Conservation (phyloP, 352 stramenopile species). For the Pythium myriotylum region DNA sequence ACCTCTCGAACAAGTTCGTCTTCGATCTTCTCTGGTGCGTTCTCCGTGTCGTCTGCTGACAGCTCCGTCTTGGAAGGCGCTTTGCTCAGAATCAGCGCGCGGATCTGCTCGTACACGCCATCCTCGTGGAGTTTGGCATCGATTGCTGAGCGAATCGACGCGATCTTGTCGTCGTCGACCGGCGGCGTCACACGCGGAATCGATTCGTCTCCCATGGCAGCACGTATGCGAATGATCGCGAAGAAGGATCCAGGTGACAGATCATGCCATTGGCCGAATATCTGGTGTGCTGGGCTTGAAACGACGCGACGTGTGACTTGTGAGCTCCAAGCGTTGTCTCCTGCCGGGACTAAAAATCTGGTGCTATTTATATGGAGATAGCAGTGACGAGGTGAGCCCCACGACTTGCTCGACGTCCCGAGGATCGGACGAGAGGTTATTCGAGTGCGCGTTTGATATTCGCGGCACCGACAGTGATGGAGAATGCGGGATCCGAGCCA, state of each 20-base stretch:
- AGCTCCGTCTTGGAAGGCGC: slow-evolving; percentile 26
- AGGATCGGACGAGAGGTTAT: too few species aligned
- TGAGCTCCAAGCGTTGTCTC: too few species aligned
- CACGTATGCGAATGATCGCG: background rate
- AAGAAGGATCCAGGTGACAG: background rate
- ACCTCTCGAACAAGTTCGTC: slow-evolving; percentile 58
- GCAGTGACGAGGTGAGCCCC: too few species aligned
- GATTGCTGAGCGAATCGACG: slow-evolving; percentile 59
- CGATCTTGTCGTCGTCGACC: slow-evolving; percentile 38
- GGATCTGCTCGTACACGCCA: slow-evolving; percentile 78
- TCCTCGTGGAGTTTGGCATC: slow-evolving; percentile 77
- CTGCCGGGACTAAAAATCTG: background rate
- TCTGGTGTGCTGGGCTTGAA: background rate
- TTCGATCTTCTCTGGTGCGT: slow-evolving; percentile 11
- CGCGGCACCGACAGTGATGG: too few species aligned
- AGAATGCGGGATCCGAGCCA: too few species aligned
- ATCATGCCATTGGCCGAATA: background rate
- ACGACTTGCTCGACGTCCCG: too few species aligned
- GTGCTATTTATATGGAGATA: background rate
- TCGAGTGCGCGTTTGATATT: too few species aligned
- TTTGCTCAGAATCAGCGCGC: slow-evolving; percentile 53
- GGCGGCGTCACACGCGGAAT: background rate
- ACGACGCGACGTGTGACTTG: background rate
- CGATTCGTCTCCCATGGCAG: background rate
- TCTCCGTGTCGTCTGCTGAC: slow-evolving; percentile 1